A percentile compares a stretch with the other conserved stretches of the same genome.
Evolutionary conservation across 2,329 filamentous ascomycete genomes (phyloP).

Genomic region (Stagonosporopsis cucurbitacearum): DNA sequence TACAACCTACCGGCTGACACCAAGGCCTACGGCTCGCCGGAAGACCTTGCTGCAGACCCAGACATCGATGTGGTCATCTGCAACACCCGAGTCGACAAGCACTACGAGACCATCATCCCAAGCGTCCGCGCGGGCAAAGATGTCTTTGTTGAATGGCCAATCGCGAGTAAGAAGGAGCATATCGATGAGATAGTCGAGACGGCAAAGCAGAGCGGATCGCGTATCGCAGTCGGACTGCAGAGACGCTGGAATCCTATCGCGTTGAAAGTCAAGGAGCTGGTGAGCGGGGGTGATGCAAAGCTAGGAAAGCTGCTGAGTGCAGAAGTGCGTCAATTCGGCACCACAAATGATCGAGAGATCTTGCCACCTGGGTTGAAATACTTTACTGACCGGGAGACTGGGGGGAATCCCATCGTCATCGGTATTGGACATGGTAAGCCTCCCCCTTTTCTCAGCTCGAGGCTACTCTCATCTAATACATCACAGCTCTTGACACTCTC

Average conservation of each 20-base stretch:
- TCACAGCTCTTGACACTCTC: conserved; percentile 24
- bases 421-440: conserved; percentile 24
- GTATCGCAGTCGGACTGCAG: conserved; percentile 58
- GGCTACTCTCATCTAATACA: background rate
- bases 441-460: too few species aligned
- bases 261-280: conserved; percentile 51
- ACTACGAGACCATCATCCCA: conserved; percentile 56
- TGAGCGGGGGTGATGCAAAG: conserved; percentile 24
- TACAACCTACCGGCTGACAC: conserved; percentile 48
- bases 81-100: conserved; percentile 61
- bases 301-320: conserved; percentile 51
- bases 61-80: conserved; percentile 57
- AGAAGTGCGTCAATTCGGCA: conserved; percentile 20
- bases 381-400: conserved; percentile 26
- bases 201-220: conserved; percentile 49
- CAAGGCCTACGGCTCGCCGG: conserved; percentile 54
- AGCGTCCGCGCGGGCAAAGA: conserved; percentile 61
- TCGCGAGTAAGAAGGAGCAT: conserved; percentile 47
- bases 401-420: conserved; percentile 28
- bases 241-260: conserved; percentile 49
- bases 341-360: conserved; percentile 18
- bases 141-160: conserved; percentile 62
- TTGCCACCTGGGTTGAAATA: conserved; percentile 23
- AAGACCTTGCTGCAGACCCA: conserved; percentile 51
- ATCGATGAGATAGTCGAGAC: conserved; percentile 31